These are phyloP conservation scores for Xylaria sp. DNA, from an alignment of 2,329 filamentous ascomycete genomes.

Conservation along the genomic window DNA sequence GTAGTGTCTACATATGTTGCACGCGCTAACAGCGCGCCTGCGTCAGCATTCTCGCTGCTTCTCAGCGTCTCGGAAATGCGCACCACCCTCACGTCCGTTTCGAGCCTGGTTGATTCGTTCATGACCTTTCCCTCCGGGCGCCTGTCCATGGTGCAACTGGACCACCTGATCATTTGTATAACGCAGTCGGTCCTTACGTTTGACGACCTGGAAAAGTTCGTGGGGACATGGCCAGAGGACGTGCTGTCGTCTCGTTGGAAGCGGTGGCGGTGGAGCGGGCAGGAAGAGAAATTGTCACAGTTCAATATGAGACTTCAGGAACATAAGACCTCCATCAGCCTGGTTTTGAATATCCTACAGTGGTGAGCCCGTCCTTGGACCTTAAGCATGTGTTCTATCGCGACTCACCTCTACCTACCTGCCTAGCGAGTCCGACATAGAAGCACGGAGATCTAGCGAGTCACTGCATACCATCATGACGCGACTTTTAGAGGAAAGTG, in stretches of 20 bases:
- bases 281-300: slow-evolving; percentile 1
- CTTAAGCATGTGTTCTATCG: background rate
- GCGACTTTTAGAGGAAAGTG: slow-evolving; percentile 6
- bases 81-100: slow-evolving; percentile 7
- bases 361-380: slow-evolving; percentile 1
- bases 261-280: background rate
- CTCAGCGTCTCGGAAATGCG: slow-evolving; percentile 13
- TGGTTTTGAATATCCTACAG: slow-evolving; percentile 7
- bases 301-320: slow-evolving; percentile 7
- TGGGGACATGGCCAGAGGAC: background rate
- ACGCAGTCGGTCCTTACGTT: slow-evolving; percentile 6
- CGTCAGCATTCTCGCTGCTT: slow-evolving; percentile 1
- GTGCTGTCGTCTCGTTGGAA: background rate
- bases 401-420: background rate
- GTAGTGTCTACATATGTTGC: background rate
- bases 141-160: slow-evolving; percentile 8
- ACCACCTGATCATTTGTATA: slow-evolving; percentile 12
- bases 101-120: slow-evolving; percentile 7
- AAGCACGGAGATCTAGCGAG: slow-evolving; percentile 1
- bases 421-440: slow-evolving; percentile 11
- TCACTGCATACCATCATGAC: slow-evolving; percentile 5
- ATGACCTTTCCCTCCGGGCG: background rate
- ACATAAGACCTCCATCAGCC: slow-evolving; percentile 9
- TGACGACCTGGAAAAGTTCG: slow-evolving; percentile 4
- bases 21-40: background rate